A percentile compares a stretch with the other conserved stretches of the same genome.
Evolutionary conservation across 83 land plant species (phyloP).

Genomic region (Picea engelmannii): DNA sequence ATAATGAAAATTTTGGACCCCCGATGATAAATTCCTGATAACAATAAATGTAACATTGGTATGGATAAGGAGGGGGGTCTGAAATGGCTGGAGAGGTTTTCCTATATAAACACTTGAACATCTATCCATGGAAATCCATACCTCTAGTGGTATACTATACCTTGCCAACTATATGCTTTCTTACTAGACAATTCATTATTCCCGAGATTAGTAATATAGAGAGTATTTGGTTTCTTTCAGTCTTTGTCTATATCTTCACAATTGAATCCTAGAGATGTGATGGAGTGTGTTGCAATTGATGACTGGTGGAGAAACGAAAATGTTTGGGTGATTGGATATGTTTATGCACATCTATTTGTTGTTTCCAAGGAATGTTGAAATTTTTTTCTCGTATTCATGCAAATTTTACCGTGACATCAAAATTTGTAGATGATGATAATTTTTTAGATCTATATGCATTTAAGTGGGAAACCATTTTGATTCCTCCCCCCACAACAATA

Average conservation of each 20-base stretch:
- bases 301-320: constrained; percentile 65
- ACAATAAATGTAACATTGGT: constrained; percentile 20
- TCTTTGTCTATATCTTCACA: constrained; percentile 51
- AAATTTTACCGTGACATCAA: constrained; percentile 53
- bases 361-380: constrained; percentile 55
- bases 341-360: constrained; percentile 55
- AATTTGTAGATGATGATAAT: constrained; percentile 53
- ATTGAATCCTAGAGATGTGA: constrained; percentile 55
- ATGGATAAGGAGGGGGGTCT: constrained; percentile 57
- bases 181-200: constrained; percentile 53
- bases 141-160: constrained; percentile 53
- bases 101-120: constrained; percentile 44
- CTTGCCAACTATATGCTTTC: constrained; percentile 54
- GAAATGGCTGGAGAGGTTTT: constrained; percentile 49
- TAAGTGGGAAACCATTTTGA: constrained; percentile 48
- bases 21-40: too few relatives aligned
- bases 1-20: too few relatives aligned
- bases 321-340: constrained; percentile 65
- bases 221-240: constrained; percentile 51
- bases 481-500: constrained; percentile 44
- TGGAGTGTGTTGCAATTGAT: constrained; percentile 65
- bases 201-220: constrained; percentile 60
- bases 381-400: constrained; percentile 54
- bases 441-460: constrained; percentile 51
- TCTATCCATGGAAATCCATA: constrained; percentile 56